These are phyloP conservation scores for Dichomitus squalens DNA, from an alignment of 1,284 basidiomycete genomes.

Conservation along the genomic window DNA sequence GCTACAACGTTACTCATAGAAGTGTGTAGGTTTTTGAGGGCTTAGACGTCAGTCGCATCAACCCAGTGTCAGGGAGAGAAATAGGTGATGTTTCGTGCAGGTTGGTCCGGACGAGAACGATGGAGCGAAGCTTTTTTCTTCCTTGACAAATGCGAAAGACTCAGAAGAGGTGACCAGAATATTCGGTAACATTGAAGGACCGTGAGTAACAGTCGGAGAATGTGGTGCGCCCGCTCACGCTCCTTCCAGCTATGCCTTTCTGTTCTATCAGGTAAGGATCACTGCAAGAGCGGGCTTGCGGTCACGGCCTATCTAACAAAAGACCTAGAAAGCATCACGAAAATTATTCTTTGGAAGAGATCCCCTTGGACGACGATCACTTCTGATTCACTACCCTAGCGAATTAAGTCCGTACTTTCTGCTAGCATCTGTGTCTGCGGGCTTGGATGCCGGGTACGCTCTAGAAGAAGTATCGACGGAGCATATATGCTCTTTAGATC, in stretches of 20 bases:
- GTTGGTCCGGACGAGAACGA: constrained; percentile 73
- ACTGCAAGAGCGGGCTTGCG: not conserved
- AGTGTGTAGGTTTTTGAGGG: constrained; percentile 73
- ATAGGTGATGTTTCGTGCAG: constrained; percentile 30
- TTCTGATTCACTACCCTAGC: constrained; percentile 70
- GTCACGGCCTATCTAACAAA: not conserved
- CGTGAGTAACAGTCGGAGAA: constrained; percentile 55
- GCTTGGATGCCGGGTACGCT: constrained; percentile 41
- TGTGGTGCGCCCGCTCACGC: not conserved
- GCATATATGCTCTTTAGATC: constrained; percentile 43
- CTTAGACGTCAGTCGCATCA: constrained; percentile 48
- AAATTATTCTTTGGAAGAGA: constrained; percentile 66
- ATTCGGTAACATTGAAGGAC: constrained; percentile 78
- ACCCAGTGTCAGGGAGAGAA: no score
- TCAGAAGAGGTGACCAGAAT: constrained; percentile 49
- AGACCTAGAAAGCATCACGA: not conserved
- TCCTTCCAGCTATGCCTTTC: constrained; percentile 74
- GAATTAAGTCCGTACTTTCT: constrained; percentile 52
- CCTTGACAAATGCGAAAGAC: constrained; percentile 44
- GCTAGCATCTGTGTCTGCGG: constrained; percentile 68
- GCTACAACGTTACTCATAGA: not conserved
- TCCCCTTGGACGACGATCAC: constrained; percentile 88
- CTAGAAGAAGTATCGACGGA: constrained; percentile 70
- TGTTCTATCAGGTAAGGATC: constrained; percentile 70
- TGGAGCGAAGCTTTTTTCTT: constrained; percentile 66